Evolutionary conservation across 345 rosid species (phyloP), one percentile per base, ranked within the genome.

Genomic region (Citrus inodora): DNA sequence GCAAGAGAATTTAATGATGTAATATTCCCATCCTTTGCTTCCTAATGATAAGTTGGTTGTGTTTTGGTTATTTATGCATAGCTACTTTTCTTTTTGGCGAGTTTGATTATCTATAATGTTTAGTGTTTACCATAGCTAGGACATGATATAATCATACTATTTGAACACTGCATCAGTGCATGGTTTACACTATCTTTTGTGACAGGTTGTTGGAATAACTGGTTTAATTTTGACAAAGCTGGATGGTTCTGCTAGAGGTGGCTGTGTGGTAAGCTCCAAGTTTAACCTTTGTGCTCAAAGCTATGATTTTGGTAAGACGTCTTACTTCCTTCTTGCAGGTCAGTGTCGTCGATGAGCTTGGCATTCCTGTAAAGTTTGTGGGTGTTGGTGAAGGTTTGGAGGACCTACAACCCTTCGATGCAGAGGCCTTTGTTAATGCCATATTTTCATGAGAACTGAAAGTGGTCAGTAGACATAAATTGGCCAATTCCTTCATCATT

Each of bases 1-100:
- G 99, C 99, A 74, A 90, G 99, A 84, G 99, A 95, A 78, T 95
- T 95, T 86, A 95, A 95, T 84, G 99, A 93, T 84, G 99, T 92
- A 92, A 78, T 72, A 63, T 76, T 69, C 76, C 77, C 32, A 22
- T 70, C 64, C 67, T 78, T 53, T 33, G 42, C 63, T 66, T 71
- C 75, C 64, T 72, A 25, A 46, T 61, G 7, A 28, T 67, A 77
- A 40, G 28, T 25, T 58, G 16, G 46, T 42, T 28, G 59, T 42
- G 37, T 30, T 22, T 42, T 78, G 16, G 46, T 35, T 33, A 25
- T 27, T 70, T 48, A 30, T 27, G 37, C 30, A 7, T 25, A 46
- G 56, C 27, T 6, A 9, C 24, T 48, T 46, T 48, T 46, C 33
- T 16, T 40, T 69, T 13, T 16, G 8, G n/a, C 7, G 2, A 27